phyloP scores from a whole-genome alignment of 345 rosid genomes.

The Fremontodendron californicum region DNA sequence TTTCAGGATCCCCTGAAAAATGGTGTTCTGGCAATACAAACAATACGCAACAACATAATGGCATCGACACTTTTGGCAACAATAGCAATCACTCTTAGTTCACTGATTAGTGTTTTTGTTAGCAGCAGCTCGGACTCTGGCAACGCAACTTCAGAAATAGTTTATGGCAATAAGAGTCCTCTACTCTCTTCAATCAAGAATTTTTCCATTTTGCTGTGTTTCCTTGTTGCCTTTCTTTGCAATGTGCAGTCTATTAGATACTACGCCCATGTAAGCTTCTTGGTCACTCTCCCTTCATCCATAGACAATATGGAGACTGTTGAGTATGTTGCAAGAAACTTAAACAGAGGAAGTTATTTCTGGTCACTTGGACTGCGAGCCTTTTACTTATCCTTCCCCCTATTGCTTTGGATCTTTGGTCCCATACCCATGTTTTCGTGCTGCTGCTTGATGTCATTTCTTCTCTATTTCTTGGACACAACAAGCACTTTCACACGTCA shows the following conservation, averaged over 20 bases:
- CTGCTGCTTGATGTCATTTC: constrained; percentile 50
- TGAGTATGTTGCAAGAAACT: constrained; percentile 70
- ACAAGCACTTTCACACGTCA: constrained; percentile 58
- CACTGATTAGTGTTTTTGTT: constrained; percentile 74
- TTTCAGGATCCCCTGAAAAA: constrained; percentile 86
- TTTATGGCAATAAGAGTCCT: constrained; percentile 62
- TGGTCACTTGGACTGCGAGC: constrained; percentile 93
- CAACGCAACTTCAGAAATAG: constrained; percentile 33
- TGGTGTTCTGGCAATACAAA: constrained; percentile 82
- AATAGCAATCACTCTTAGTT: constrained; percentile 86
- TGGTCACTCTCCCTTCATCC: constrained; percentile 63
- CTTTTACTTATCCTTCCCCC: constrained; percentile 82
- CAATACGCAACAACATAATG: constrained; percentile 94
- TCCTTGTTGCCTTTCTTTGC: constrained; percentile 88
- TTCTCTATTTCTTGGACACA: constrained; percentile 86
- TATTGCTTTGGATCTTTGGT: constrained; percentile 86
- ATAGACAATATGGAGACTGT: constrained; percentile 46
- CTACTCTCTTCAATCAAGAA: constrained; percentile 66
- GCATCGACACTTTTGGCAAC: constrained; percentile 93
- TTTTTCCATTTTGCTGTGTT: constrained; percentile 73
- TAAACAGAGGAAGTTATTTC: constrained; percentile 84
- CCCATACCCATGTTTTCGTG: constrained; percentile 89
- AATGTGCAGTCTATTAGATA: constrained; percentile 89
- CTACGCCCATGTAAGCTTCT: constrained; percentile 85
- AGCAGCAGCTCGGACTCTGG: constrained; percentile 61